Evolutionary conservation across 179 eudicot species (phyloP).

Genomic region (Beta macrorhiza): DNA sequence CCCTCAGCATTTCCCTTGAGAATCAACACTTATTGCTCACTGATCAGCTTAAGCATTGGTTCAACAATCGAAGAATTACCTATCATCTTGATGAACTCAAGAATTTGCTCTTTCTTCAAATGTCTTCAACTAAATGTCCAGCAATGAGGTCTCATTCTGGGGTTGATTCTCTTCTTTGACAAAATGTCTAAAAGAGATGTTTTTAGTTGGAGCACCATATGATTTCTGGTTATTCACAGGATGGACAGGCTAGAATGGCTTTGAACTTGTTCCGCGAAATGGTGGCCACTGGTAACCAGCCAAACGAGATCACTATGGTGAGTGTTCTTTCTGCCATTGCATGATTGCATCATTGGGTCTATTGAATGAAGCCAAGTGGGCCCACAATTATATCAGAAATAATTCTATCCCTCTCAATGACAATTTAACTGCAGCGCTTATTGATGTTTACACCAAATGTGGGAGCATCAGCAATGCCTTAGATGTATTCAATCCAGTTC

Average conservation of each 20-base stretch:
- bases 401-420: slow-evolving; percentile 68
- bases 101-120: too few relatives aligned
- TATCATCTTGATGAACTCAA: too few relatives aligned
- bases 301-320: slow-evolving; percentile 88
- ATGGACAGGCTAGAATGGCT: slow-evolving; percentile 54
- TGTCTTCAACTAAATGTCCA: slow-evolving; percentile 45
- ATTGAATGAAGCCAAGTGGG: slow-evolving; percentile 66
- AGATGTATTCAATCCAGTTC: slow-evolving; percentile 51
- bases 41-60: too few relatives aligned
- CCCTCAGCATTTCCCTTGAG: too few relatives aligned
- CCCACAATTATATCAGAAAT: slow-evolving; percentile 55
- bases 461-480: slow-evolving; percentile 72
- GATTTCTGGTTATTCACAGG: slow-evolving; percentile 84
- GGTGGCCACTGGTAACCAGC: slow-evolving; percentile 55
- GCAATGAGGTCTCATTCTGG: too few relatives aligned
- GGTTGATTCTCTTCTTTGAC: too few relatives aligned
- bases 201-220: slow-evolving; percentile 95
- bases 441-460: slow-evolving; percentile 93
- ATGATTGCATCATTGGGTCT: slow-evolving; percentile 51
- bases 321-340: slow-evolving; percentile 86
- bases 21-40: too few relatives aligned
- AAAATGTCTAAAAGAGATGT: slow-evolving; percentile 62
- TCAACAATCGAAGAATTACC: too few relatives aligned
- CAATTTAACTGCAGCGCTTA: slow-evolving; percentile 71
- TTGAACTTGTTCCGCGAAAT: slow-evolving; percentile 66